phyloP scores from a whole-genome alignment of 169 alveolate species.

The Cyclospora cayetanensis region DNA sequence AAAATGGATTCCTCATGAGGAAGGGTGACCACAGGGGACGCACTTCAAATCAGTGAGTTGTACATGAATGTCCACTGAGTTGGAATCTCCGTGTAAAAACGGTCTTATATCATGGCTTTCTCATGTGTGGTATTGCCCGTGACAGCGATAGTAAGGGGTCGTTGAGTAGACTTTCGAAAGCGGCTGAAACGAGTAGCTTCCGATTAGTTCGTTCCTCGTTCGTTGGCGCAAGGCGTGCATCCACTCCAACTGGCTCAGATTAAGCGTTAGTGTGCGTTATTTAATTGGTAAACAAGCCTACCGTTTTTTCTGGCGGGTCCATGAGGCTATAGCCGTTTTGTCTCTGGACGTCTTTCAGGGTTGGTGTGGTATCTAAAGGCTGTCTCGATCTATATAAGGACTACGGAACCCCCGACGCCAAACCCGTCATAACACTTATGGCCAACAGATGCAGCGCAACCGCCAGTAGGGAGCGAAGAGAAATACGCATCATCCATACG shows the following conservation, averaged over 20 bases:
- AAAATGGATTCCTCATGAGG: conserved; percentile 64
- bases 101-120: no score
- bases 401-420: conserved; percentile 68
- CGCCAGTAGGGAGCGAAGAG: conserved; percentile 71
- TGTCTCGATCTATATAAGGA: conserved; percentile 61
- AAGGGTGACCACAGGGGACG: conserved; percentile 35
- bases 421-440: conserved; percentile 59
- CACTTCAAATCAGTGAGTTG: conserved; percentile 61
- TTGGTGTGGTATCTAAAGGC: conserved; percentile 67
- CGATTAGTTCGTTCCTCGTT: no score
- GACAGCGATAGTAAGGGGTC: no score
- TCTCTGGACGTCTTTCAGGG: conserved; percentile 1
- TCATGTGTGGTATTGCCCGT: no score
- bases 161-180: no score
- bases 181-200: no score
- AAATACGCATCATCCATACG: conserved; percentile 60
- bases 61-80: neutral
- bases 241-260: no score
- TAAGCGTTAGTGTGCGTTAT: no score
- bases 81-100: neutral
- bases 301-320: no score
- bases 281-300: no score
- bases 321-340: neutral
- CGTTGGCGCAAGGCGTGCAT: no score
- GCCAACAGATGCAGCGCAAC: conserved; percentile 71